phyloP scores from a whole-genome alignment of 148 eudicot genomes.

The Silene uniflora region DNA sequence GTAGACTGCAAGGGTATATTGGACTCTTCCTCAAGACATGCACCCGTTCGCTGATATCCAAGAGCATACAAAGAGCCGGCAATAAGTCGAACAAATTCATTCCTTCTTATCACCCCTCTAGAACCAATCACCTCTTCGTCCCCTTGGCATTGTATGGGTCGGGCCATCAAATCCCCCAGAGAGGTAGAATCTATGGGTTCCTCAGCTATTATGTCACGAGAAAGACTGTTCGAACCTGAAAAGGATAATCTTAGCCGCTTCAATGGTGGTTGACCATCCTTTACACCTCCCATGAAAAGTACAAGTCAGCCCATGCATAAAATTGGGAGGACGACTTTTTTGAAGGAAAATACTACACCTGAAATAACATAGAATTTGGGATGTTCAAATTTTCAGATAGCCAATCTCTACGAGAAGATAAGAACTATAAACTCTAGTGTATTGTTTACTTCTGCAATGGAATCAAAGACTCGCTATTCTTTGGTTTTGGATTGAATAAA shows the following conservation, averaged over 20 bases:
- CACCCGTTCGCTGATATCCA: slow-evolving; percentile 65
- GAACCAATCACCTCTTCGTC: slow-evolving; percentile 66
- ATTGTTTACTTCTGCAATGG: background rate
- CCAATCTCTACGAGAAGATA: background rate
- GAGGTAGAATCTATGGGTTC: slow-evolving; percentile 29
- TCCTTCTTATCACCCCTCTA: slow-evolving; percentile 55
- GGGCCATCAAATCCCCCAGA: slow-evolving; percentile 61
- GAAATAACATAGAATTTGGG: slow-evolving; percentile 6
- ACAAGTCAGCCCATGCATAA: slow-evolving; percentile 56
- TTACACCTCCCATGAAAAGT: slow-evolving; percentile 63
- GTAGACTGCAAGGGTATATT: slow-evolving; percentile 62
- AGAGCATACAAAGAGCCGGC: slow-evolving; percentile 71
- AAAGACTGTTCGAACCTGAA: slow-evolving; percentile 33
- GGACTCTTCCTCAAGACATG: slow-evolving; percentile 71
- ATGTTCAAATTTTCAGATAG: background rate
- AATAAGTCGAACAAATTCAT: slow-evolving; percentile 63
- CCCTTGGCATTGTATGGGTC: slow-evolving; percentile 53
- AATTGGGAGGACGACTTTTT: slow-evolving; percentile 17
- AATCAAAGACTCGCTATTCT: background rate
- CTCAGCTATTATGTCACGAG: slow-evolving; percentile 28
- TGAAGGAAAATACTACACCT: slow-evolving; percentile 13
- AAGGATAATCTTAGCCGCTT: slow-evolving; percentile 49
- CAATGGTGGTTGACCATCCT: slow-evolving; percentile 59
- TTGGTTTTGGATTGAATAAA: too few relatives aligned
- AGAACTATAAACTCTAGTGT: background rate